Evolutionary conservation across 2,329 filamentous ascomycete species (phyloP).

Genomic region (Diaporthe helianthi): DNA sequence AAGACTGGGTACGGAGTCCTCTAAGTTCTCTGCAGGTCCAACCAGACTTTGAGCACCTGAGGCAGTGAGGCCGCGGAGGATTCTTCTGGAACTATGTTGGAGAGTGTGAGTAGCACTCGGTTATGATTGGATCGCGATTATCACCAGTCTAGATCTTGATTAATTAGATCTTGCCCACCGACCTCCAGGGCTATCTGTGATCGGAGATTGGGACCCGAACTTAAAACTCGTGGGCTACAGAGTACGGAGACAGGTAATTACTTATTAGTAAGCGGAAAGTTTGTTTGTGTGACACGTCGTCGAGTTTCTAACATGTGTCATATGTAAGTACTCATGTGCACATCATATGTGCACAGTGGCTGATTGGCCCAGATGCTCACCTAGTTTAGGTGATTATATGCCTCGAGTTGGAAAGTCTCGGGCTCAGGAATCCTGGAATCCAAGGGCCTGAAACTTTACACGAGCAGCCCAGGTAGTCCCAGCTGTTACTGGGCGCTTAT

Average conservation of each 20-base stretch:
- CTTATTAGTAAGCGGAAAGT: background rate
- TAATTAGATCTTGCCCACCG: background rate
- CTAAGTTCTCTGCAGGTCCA: background rate
- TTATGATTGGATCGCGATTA: background rate
- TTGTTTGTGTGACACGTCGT: background rate
- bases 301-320: background rate
- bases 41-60: background rate
- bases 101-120: background rate
- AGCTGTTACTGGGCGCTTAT: background rate
- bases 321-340: too few relatives aligned
- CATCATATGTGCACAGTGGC: too few relatives aligned
- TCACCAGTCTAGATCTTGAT: conserved; percentile 16
- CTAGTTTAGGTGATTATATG: too few relatives aligned
- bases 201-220: conserved; percentile 9
- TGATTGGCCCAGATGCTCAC: too few relatives aligned
- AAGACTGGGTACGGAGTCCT: too few relatives aligned
- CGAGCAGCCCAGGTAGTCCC: background rate
- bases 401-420: background rate
- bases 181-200: too few relatives aligned
- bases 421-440: background rate
- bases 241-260: too few relatives aligned
- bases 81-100: conserved; percentile 17
- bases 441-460: background rate
- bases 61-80: background rate
- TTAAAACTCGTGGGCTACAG: too few relatives aligned